Conservation (phyloP, 2,329 filamentous ascomycete genomes). For the Byssoonygena ceratinophila region DNA sequence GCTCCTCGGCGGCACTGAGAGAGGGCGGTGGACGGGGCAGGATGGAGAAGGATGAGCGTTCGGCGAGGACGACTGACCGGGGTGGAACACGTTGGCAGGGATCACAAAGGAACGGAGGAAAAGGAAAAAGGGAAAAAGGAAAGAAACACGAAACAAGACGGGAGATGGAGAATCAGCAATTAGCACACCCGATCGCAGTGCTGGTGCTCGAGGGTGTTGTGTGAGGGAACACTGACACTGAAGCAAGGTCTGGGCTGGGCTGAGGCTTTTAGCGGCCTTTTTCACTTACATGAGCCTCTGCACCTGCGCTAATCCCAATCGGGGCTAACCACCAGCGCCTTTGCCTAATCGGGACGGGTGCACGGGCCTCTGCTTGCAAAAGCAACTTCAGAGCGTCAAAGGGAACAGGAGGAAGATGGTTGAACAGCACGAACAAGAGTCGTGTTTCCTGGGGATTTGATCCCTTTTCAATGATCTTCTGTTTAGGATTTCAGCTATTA, state of each 20-base stretch:
- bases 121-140: slow-evolving; percentile 11
- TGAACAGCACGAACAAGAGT: too few species aligned
- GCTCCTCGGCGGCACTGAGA: neutral
- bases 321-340: neutral
- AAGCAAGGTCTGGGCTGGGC: slow-evolving; percentile 1
- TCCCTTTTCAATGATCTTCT: too few species aligned
- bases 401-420: neutral
- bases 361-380: neutral
- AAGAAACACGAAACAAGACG: slow-evolving; percentile 17
- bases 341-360: slow-evolving; percentile 2
- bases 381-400: neutral
- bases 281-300: slow-evolving; percentile 6
- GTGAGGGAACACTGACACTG: slow-evolving; percentile 6
- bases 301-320: neutral
- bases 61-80: slow-evolving; percentile 14
- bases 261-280: slow-evolving; percentile 9
- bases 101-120: neutral
- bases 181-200: slow-evolving; percentile 6
- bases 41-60: neutral
- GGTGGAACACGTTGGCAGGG: neutral
- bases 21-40: neutral
- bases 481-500: too few species aligned
- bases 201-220: slow-evolving; percentile 7
- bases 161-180: slow-evolving; percentile 10
- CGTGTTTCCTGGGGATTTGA: too few species aligned